Percentiles rank a stretch among this genome's conserved stretches.
These are phyloP conservation scores for Zizania palustris DNA, from an alignment of 202 grass and related monocot genomes.

Conservation along the genomic window DNA sequence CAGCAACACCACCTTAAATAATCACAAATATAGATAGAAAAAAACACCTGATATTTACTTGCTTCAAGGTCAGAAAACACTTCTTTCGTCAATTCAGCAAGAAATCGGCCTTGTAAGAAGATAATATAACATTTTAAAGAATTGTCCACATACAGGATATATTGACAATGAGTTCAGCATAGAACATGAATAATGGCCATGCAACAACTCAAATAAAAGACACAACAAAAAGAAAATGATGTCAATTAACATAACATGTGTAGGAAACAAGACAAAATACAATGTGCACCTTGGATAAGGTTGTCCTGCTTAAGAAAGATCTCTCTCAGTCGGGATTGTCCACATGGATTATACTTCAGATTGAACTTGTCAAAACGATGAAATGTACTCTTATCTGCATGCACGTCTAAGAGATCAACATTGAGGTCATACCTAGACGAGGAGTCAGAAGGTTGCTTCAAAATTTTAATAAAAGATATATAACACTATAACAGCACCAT, in stretches of 20 bases:
- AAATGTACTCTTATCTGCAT: constrained; percentile 98
- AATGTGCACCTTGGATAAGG: constrained; percentile 81
- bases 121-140: constrained; percentile 4
- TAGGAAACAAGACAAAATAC: constrained; percentile 35
- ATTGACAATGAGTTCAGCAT: constrained; percentile 14
- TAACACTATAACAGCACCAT: not conserved
- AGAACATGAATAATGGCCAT: constrained; percentile 9
- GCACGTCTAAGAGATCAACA: constrained; percentile 96
- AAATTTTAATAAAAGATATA: constrained; percentile 25
- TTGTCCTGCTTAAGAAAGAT: constrained; percentile 98
- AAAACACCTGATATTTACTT: constrained; percentile 93
- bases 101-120: constrained; percentile 64
- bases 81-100: constrained; percentile 92
- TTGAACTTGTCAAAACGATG: constrained; percentile 99
- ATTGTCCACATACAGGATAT: not conserved
- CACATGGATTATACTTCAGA: constrained; percentile 95
- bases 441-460: constrained; percentile 13
- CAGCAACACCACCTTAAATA: constrained; percentile 1
- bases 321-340: constrained; percentile 88
- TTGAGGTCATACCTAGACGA: constrained; percentile 85
- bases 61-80: constrained; percentile 88
- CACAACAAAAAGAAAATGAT: not conserved
- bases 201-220: constrained; percentile 4
- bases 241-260: not conserved
- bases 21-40: constrained; percentile 17